Evolutionary conservation across 805 yeast species (phyloP), one percentile per base, ranked within the genome.

Genomic region (Lipomyces oligophaga): DNA sequence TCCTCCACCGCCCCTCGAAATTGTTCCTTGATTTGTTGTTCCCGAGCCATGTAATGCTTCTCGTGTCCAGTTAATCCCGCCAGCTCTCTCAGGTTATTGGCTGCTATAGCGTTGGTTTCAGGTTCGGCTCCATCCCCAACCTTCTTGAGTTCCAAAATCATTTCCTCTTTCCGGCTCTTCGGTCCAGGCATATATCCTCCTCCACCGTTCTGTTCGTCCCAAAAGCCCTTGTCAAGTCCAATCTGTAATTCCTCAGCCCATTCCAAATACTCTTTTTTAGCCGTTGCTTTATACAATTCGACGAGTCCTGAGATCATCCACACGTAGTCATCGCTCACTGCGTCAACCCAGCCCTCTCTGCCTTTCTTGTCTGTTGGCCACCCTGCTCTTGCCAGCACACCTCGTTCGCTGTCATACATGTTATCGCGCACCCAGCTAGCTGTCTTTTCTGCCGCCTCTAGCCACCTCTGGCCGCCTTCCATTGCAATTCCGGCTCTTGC

Each of bases 121-220:
- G 72, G 72, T 49, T 65, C 70, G 1, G 67, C 66, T 18, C 63
- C 45, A 41, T 68, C 72, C 32, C 62, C 63, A 13, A 63, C 65
- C 39, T 52, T 47, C 54, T 68, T 67, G 36, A 69, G 66, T n/a
- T 69, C 55, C 52, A 63, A 54, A 16, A 63, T 55, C 19, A 65
- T 57, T 36, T 60, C 43, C 24, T 16, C 4, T 27, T 31, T 19
- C 16, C 16, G 18, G 19, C 33, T 22, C 18, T 38, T 54, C 10
- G 56, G 45, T 39, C 54, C 49, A 13, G 53, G 55, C 18, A 48
- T 59, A 10, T 57, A 41, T 54, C 52, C 68, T 44, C 57, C 68
- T 5, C 66, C 70, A 4, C 67, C 65, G 13, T 60, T 49, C 11
- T 58, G 54, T 8, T 47, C 30, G 41, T 68, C 72, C 63, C 65